Evolutionary conservation across 768 basidiomycete genomes (phyloP), one percentile per base, ranked within the genome.

Genomic region (Suillus fuscotomentosus): DNA sequence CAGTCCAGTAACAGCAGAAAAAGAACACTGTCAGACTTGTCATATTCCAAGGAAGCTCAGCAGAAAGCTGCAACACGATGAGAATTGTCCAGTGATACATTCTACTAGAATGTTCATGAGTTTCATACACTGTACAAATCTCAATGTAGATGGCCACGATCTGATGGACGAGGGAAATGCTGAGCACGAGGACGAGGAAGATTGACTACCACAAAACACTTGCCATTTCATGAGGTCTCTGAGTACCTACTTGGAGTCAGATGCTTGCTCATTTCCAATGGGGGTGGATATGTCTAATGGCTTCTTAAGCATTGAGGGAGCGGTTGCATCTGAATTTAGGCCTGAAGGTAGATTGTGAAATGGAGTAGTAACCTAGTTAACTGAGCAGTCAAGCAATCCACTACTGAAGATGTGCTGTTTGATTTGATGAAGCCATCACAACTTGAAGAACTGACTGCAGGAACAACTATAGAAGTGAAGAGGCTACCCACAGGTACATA

Each of bases 1-100:
- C 84, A 6, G 88, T 87, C 84, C 84, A 89, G 73, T 82, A 90
- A 88, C 88, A 90, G 67, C 82, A 84, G 61, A 88, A 69, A 77
- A 84, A 91, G 74, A 87, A 82, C 22, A 90, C 63, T 0, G 81
- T 76, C 2, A 86, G 84, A 38, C 84, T 84, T 5, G 85, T 9
- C 53, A 88, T 81, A 66, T 88, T 87, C 84, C 85, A 88, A 1
- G 86, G 87, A 1, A 88, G 57, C 66, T 88, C 88, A 7, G 83
- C 78, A 13, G 87, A 67, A 53, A 88, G 76, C 68, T 84, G 83
- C 0, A 86, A 78, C 0, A 84, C 83, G 31, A 86, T 66, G 27
- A 88, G 77, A 0, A 85, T 84, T 0, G 82, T 79, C 88, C 88
- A 90, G 63, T 80, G 81, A 73, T 90, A 90, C 77, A 86, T 88